Evolutionary conservation across 1,139 yeast genomes (phyloP), one percentile per base, ranked within the genome.

Genomic region (Pichia sp.): DNA sequence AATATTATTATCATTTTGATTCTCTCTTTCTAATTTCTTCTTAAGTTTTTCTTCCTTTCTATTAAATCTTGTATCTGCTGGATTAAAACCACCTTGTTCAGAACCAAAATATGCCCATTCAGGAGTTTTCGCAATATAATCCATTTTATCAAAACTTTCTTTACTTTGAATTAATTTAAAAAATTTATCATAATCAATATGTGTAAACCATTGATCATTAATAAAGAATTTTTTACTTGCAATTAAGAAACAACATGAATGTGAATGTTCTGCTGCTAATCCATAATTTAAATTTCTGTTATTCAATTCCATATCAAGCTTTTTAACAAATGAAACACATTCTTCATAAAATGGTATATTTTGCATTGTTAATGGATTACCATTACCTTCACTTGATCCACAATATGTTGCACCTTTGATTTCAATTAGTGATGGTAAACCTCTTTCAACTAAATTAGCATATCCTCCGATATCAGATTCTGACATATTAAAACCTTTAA

Each of bases 371-470:
- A 89, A 73, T 43, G 96, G 92, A 62, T 88, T 88, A 42, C 92
- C 90, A 63, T 87, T 85, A 47, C 84, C 86, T 53, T 70, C 72
- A 26, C 87, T 80, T 0, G 94, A 83, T 0, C 96, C 96, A 68
- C 96, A 88, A 68, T 86, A 89, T 0, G 96, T 89, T 10, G 95
- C 96, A 49, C 97, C 97, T 67, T 89, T 89, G 52, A 89, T 84
- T 67, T 89, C 97, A 53, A 89, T 86, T 60, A 89, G 86, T 39
- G 95, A 82, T 2, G 97, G 97, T 54, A 72, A 70, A 4, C 92
- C 97, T 53, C 81, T 75, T 51, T 76, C 83, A 31, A 89, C 95
- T 74, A 90, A 74, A 60, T 88, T 95, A 0, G 96, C 96, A 64
- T 89, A 89, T n/a, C 94, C 86, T 38, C 75, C 75, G 36, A 85